A percentile compares a stretch with the other conserved stretches of the same genome.
phyloP scores from a whole-genome alignment of 176 grass and related monocot genomes.

The Otatea glauca region DNA sequence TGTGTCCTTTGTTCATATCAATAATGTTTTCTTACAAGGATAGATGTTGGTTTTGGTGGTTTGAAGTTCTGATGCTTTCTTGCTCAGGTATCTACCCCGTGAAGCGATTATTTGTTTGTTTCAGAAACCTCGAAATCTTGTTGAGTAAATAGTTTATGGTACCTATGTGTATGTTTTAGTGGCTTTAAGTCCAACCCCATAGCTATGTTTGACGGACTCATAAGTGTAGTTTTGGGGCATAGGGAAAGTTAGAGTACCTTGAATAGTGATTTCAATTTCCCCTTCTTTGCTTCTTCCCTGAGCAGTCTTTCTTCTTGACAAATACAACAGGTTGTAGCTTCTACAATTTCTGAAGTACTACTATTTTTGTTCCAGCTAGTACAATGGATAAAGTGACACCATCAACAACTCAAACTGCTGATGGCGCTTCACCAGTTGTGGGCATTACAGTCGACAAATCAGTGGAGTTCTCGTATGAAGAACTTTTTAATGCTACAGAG shows the following conservation, averaged over 20 bases:
- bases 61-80: neutral
- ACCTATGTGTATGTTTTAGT: neutral
- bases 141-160: neutral
- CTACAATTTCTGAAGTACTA: constrained; percentile 35
- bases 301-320: constrained; percentile 7
- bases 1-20: neutral
- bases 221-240: constrained; percentile 4
- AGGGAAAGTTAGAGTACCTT: constrained; percentile 13
- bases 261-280: neutral
- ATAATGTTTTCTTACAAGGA: neutral
- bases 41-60: neutral
- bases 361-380: constrained; percentile 40
- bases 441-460: constrained; percentile 88
- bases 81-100: neutral
- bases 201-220: neutral
- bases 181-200: neutral
- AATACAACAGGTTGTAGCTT: constrained; percentile 22
- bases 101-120: constrained; percentile 4
- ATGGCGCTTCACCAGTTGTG: constrained; percentile 49
- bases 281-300: constrained; percentile 2
- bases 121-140: neutral
- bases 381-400: constrained; percentile 42
- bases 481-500: constrained; percentile 84
- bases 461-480: constrained; percentile 89
- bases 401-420: constrained; percentile 40